Percentiles rank a stretch among this genome's conserved stretches.
Conservation (phyloP, 2,329 filamentous ascomycete genomes). For the Aspergillus thermomutatus region DNA sequence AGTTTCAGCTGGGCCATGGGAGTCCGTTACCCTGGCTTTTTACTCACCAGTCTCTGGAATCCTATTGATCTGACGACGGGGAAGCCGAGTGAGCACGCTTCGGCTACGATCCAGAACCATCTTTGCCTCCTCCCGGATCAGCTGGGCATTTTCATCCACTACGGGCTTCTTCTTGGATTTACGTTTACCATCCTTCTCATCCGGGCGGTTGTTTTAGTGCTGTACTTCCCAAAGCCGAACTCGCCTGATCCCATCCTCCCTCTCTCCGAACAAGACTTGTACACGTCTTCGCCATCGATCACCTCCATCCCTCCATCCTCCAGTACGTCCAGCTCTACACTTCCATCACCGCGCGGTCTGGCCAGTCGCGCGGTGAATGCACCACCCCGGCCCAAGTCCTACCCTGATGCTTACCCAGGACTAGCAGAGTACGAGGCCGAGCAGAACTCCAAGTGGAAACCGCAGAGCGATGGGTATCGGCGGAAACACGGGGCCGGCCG, state of each 20-base stretch:
- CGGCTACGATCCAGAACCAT: conserved; percentile 74
- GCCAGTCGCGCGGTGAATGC: conserved; percentile 25
- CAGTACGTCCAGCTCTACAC: conserved; percentile 32
- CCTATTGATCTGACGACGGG: conserved; percentile 62
- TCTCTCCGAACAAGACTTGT: conserved; percentile 25
- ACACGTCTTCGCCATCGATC: conserved; percentile 20
- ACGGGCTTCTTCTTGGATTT: conserved; percentile 60
- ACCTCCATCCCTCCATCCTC: conserved; percentile 22
- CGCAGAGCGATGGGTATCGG: conserved; percentile 9
- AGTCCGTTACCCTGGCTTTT: conserved; percentile 78
- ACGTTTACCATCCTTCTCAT: conserved; percentile 49
- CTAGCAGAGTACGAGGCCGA: conserved; percentile 20
- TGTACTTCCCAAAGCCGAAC: conserved; percentile 18
- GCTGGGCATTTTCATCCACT: conserved; percentile 76
- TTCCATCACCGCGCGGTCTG: conserved; percentile 25
- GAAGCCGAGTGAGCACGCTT: conserved; percentile 23
- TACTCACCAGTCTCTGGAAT: conserved; percentile 89
- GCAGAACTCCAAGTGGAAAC: conserved; percentile 29
- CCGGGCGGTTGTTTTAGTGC: conserved; percentile 38
- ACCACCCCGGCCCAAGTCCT: conserved; percentile 17
- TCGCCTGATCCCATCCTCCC: conserved; percentile 24
- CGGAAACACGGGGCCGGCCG: conserved; percentile 20
- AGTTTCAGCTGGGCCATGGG: conserved; percentile 96
- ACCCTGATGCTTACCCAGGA: conserved; percentile 21
- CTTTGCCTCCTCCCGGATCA: conserved; percentile 90